phyloP scores from a whole-genome alignment of 2,329 filamentous ascomycete genomes.

The Didymella pinodella region DNA sequence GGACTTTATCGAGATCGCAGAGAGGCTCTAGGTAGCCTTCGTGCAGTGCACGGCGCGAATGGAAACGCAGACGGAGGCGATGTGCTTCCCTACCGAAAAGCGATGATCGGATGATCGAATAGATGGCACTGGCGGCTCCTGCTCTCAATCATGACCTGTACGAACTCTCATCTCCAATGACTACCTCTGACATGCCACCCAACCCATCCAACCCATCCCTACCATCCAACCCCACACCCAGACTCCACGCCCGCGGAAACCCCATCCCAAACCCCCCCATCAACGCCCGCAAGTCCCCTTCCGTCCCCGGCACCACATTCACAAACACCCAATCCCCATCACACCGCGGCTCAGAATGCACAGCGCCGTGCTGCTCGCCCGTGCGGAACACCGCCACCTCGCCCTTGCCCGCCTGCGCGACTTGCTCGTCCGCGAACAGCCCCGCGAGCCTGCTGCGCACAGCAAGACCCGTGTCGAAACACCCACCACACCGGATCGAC shows the following conservation, averaged over 20 bases:
- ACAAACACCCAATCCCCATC: slow-evolving; percentile 48
- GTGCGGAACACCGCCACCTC: slow-evolving; percentile 56
- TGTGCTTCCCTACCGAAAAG: background rate
- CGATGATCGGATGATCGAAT: background rate
- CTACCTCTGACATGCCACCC: background rate
- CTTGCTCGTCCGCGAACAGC: slow-evolving; percentile 27
- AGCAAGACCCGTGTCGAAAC: slow-evolving; percentile 53
- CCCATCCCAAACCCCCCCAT: slow-evolving; percentile 47
- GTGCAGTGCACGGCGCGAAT: background rate
- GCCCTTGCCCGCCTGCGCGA: slow-evolving; percentile 26
- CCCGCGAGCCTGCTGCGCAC: slow-evolving; percentile 50
- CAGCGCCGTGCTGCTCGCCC: slow-evolving; percentile 53
- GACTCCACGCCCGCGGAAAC: slow-evolving; percentile 36
- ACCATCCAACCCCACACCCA: slow-evolving; percentile 22
- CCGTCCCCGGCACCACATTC: slow-evolving; percentile 48
- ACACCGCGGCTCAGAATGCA: slow-evolving; percentile 52
- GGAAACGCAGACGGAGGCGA: background rate
- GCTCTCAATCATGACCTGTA: background rate
- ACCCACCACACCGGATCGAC: slow-evolving; percentile 56
- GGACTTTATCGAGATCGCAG: slow-evolving; percentile 77
- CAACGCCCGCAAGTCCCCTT: slow-evolving; percentile 40
- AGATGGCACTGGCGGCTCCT: background rate
- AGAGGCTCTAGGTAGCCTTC: slow-evolving; percentile 27
- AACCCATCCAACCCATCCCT: background rate
- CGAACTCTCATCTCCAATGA: background rate